These are phyloP conservation scores for Rhizopus sp. DNA, from an alignment of 371 early-diverging fungal species.

Conservation along the genomic window DNA sequence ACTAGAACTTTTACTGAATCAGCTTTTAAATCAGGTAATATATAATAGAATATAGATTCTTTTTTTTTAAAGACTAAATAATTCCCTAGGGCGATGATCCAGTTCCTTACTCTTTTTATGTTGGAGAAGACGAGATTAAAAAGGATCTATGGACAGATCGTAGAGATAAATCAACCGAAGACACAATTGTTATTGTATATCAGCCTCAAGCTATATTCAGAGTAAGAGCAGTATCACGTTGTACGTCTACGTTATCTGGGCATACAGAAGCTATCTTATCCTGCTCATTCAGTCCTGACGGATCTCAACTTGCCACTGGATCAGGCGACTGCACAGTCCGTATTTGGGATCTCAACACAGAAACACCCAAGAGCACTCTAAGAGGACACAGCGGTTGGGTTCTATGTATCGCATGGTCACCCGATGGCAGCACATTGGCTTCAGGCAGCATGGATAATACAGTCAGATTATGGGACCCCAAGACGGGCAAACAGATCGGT, in stretches of 20 bases:
- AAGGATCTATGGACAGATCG: conserved; percentile 74
- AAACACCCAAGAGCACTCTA: conserved; percentile 80
- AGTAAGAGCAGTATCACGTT: conserved; percentile 89
- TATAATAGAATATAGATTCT: neutral
- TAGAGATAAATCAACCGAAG: conserved; percentile 79
- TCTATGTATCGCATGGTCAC: conserved; percentile 91
- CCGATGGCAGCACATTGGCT: conserved; percentile 83
- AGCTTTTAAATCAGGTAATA: conserved; percentile 81
- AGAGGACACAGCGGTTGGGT: conserved; percentile 93
- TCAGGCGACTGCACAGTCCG: conserved; percentile 96
- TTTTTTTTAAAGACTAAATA: neutral
- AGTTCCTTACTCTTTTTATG: conserved; percentile 89
- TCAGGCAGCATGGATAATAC: conserved; percentile 96
- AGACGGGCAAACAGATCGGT: conserved; percentile 80
- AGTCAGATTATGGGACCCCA: conserved; percentile 88
- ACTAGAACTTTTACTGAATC: conserved; percentile 85
- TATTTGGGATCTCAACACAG: conserved; percentile 96
- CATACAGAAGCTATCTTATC: conserved; percentile 94
- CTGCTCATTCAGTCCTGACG: conserved; percentile 92
- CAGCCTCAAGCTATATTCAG: conserved; percentile 94
- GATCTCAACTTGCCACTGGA: conserved; percentile 87
- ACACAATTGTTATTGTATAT: conserved; percentile 83
- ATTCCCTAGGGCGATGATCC: conserved; percentile 69
- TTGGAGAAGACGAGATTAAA: conserved; percentile 81
- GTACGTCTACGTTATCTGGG: conserved; percentile 84